Percentiles rank a stretch among this genome's conserved stretches.
These are phyloP conservation scores for Tetrahymena borealis DNA, from an alignment of 73 alveolate genomes.

Conservation along the genomic window DNA sequence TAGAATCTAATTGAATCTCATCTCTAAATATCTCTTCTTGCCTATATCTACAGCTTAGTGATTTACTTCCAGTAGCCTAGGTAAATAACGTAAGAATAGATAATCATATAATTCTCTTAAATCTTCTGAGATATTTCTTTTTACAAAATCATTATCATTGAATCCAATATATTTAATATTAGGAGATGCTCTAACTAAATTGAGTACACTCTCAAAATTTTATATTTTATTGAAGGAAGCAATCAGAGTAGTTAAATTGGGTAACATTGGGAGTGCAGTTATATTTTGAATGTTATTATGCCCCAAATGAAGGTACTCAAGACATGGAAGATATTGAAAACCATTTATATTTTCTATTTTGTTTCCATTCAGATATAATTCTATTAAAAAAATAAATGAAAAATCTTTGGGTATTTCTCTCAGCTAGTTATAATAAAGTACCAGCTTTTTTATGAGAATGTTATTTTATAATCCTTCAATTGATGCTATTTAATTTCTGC, in stretches of 20 bases:
- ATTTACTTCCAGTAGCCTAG: not conserved
- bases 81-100: not conserved
- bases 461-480: not conserved
- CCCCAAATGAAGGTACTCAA: not conserved
- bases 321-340: not conserved
- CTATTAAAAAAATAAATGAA: not conserved
- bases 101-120: not conserved
- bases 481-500: not conserved
- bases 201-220: not conserved
- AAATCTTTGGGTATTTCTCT: not conserved
- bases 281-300: not conserved
- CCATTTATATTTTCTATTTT: not conserved
- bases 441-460: not conserved
- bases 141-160: not conserved
- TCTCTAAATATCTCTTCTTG: not conserved
- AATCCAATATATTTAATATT: not conserved
- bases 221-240: not conserved
- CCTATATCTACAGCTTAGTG: not conserved
- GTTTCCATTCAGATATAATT: not conserved
- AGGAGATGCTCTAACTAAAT: not conserved
- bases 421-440: not conserved
- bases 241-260: not conserved
- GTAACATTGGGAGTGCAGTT: not conserved
- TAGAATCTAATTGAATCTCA: not conserved
- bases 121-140: not conserved